Conservation (phyloP, 2,329 filamentous ascomycete species). For the Zasmidium cellare region DNA sequence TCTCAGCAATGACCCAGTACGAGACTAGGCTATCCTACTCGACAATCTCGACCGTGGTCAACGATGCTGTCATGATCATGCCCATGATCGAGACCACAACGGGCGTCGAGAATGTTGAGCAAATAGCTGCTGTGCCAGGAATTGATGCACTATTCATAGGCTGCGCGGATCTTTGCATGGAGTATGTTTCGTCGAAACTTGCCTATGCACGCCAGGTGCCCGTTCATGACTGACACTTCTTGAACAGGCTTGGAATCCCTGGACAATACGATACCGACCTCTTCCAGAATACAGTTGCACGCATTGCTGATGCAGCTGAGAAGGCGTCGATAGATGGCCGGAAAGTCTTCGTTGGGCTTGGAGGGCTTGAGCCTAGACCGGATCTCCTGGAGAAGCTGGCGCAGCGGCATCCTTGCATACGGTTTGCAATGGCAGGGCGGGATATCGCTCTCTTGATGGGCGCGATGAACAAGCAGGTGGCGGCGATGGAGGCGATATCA, state of each 20-base stretch:
- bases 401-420: conserved; percentile 5
- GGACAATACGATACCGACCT: conserved; percentile 11
- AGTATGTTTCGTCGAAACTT: conserved; percentile 7
- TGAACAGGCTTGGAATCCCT: conserved; percentile 7
- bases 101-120: conserved; percentile 13
- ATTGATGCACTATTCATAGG: conserved; percentile 16
- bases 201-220: background rate
- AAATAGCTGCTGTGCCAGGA: conserved; percentile 13
- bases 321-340: conserved; percentile 3
- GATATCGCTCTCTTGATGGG: conserved; percentile 14
- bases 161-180: conserved; percentile 16
- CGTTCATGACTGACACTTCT: background rate
- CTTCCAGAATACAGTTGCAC: conserved; percentile 10
- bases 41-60: conserved; percentile 11
- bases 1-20: conserved; percentile 16
- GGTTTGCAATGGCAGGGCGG: conserved; percentile 13
- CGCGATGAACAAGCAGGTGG: conserved; percentile 10
- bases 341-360: conserved; percentile 12
- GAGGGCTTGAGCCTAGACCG: conserved; percentile 12
- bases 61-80: conserved; percentile 12
- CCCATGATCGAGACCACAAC: conserved; percentile 16
- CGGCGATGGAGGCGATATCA: conserved; percentile 12
- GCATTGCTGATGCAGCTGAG: conserved; percentile 10
- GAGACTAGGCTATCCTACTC: conserved; percentile 14
- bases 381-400: conserved; percentile 8